Evolutionary conservation across 768 basidiomycete genomes (phyloP).

Genomic region (Cystofilobasidium ferigula): DNA sequence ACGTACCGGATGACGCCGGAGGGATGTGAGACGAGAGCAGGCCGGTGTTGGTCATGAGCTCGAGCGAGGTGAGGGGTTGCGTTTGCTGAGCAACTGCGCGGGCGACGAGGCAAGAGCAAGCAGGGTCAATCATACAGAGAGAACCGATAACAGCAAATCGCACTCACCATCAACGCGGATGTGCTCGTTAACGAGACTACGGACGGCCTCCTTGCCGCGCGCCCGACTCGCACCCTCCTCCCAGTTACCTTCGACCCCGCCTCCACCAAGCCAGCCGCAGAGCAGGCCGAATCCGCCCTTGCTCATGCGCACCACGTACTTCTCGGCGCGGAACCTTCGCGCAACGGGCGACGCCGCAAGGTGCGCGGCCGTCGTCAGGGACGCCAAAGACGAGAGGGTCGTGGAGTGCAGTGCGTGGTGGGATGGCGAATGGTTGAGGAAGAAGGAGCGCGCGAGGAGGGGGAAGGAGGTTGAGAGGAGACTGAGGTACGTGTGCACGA

Average conservation of each 20-base stretch:
- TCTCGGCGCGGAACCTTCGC: conserved; percentile 74
- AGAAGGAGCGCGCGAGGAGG: conserved; percentile 55
- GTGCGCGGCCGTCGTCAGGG: conserved; percentile 69
- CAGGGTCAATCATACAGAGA: neutral
- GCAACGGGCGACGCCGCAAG: conserved; percentile 72
- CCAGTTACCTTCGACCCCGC: conserved; percentile 57
- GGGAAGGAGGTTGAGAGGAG: conserved; percentile 80
- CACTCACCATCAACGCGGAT: conserved; percentile 73
- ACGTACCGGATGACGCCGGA: conserved; percentile 31
- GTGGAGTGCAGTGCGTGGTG: conserved; percentile 55
- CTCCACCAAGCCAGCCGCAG: conserved; percentile 92
- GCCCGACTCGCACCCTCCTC: conserved; percentile 71
- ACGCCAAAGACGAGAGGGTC: conserved; percentile 65
- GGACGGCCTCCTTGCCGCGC: conserved; percentile 75
- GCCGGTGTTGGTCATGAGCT: conserved; percentile 46
- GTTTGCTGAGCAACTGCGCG: conserved; percentile 57
- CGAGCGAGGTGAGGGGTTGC: conserved; percentile 41
- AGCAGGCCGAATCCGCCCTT: conserved; percentile 83
- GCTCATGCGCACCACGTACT: conserved; percentile 80
- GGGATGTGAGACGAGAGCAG: conserved; percentile 62
- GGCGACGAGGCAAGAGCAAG: neutral
- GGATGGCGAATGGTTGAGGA: conserved; percentile 55
- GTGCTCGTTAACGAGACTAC: conserved; percentile 89
- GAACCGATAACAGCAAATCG: neutral
- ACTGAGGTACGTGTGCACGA: conserved; percentile 93